phyloP scores from a whole-genome alignment of 2,329 filamentous ascomycete genomes.

The Monosporascus sp. region DNA sequence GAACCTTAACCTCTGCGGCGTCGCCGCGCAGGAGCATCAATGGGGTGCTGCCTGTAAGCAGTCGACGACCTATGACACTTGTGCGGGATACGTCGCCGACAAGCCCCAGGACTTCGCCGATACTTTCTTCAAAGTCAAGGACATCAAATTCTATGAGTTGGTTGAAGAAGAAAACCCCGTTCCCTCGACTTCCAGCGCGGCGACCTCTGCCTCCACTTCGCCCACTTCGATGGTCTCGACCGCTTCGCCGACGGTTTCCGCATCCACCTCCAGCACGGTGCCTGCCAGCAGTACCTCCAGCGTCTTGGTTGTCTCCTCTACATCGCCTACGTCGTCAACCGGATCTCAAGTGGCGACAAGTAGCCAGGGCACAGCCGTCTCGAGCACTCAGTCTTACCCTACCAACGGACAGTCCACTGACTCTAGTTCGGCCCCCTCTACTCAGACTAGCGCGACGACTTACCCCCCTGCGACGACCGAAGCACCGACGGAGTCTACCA shows the following conservation, averaged over 20 bases:
- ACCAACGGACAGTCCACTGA: background rate
- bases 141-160: conserved; percentile 12
- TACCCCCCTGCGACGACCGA: background rate
- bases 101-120: conserved; percentile 11
- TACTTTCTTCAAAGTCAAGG: conserved; percentile 17
- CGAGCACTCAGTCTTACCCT: background rate
- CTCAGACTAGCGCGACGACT: background rate
- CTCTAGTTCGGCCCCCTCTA: background rate
- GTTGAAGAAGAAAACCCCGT: background rate
- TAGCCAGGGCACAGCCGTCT: background rate
- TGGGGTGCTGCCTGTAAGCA: conserved; percentile 16
- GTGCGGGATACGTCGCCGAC: conserved; percentile 14
- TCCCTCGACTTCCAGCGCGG: background rate
- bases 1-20: conserved; percentile 17
- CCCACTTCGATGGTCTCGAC: conserved; percentile 1
- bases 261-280: background rate
- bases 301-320: background rate
- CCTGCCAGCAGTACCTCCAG: conserved; percentile 1
- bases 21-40: conserved; percentile 15
- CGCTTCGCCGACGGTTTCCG: background rate
- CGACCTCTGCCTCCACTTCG: conserved; percentile 3
- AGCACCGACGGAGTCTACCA: conserved; percentile 17
- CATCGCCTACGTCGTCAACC: background rate
- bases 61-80: conserved; percentile 13
- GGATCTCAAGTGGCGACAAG: conserved; percentile 1